Conservation (phyloP, 306 rosid species). For the Citrullus mucosospermus region DNA sequence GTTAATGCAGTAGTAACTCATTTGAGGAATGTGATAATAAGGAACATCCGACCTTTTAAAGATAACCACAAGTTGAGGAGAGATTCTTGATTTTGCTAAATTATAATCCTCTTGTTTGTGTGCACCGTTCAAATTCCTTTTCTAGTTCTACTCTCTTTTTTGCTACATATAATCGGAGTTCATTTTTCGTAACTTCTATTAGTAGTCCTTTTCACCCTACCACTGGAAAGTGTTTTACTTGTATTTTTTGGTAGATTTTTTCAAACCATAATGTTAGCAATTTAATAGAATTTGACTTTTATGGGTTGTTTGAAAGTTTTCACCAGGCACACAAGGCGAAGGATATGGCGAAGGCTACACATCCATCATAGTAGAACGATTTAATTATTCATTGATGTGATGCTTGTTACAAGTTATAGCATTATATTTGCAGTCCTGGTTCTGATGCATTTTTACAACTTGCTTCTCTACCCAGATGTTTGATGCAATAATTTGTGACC, state of each 20-base stretch:
- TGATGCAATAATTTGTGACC: slow-evolving; percentile 96
- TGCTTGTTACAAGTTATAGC: not conserved
- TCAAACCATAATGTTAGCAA: not conserved
- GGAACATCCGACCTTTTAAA: not conserved
- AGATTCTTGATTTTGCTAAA: too few relatives aligned
- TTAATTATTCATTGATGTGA: not conserved
- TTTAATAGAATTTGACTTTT: not conserved
- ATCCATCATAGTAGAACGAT: not conserved
- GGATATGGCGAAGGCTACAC: not conserved
- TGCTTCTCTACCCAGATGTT: slow-evolving; percentile 35
- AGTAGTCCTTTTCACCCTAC: not conserved
- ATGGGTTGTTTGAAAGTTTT: not conserved
- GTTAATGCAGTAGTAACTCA: too few relatives aligned
- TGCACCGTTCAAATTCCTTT: not conserved
- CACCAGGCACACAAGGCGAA: not conserved
- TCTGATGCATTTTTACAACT: not conserved
- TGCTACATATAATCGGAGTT: not conserved
- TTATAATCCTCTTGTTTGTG: not conserved
- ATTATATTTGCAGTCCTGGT: not conserved
- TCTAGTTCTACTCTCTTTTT: not conserved
- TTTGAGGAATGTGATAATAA: not conserved
- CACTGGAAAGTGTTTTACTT: not conserved
- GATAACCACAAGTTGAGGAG: not conserved
- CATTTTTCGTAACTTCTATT: not conserved
- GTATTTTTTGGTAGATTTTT: not conserved